A percentile compares a stretch with the other conserved stretches of the same genome.
Evolutionary conservation across 2,329 filamentous ascomycete genomes (phyloP).

Genomic region (Xylariaceae sp.): DNA sequence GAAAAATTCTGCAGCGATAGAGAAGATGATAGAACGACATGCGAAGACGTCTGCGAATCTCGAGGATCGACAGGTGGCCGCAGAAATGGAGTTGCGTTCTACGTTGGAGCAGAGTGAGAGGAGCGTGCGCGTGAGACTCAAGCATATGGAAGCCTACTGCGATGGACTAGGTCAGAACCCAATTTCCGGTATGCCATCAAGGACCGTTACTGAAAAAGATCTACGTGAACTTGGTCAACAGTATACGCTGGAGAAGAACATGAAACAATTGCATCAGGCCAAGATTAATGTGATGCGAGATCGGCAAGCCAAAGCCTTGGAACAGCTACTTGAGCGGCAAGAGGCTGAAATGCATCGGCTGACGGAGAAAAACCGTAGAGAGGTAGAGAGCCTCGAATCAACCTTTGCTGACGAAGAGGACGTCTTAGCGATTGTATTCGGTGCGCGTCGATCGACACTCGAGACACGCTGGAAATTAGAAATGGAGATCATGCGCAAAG

Average conservation of each 20-base stretch:
- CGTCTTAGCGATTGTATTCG: conserved; percentile 40
- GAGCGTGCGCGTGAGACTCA: conserved; percentile 52
- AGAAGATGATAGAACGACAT: conserved; percentile 52
- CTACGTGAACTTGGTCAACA: conserved; percentile 55
- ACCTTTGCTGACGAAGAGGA: conserved; percentile 47
- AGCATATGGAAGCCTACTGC: conserved; percentile 63
- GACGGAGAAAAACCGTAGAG: conserved; percentile 41
- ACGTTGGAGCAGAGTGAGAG: conserved; percentile 52
- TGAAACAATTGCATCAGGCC: conserved; percentile 53
- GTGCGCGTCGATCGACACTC: conserved; percentile 40
- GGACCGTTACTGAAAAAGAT: conserved; percentile 55
- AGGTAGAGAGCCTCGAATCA: conserved; percentile 44
- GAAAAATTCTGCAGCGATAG: conserved; percentile 42
- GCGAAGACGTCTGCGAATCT: conserved; percentile 47
- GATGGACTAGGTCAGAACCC: conserved; percentile 44
- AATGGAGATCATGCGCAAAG: conserved; percentile 48
- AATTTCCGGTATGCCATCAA: conserved; percentile 38
- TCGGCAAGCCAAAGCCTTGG: conserved; percentile 55
- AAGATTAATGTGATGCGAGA: conserved; percentile 63
- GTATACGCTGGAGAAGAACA: conserved; percentile 54
- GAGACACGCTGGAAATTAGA: conserved; percentile 47
- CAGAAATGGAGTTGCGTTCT: conserved; percentile 54
- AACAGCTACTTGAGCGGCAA: conserved; percentile 52
- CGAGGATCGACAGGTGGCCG: conserved; percentile 56
- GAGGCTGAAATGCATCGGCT: conserved; percentile 45